A percentile compares a stretch with the other conserved stretches of the same genome.
Conservation (phyloP, 257 asterid genomes). For the Solanum bulbocastanum region DNA sequence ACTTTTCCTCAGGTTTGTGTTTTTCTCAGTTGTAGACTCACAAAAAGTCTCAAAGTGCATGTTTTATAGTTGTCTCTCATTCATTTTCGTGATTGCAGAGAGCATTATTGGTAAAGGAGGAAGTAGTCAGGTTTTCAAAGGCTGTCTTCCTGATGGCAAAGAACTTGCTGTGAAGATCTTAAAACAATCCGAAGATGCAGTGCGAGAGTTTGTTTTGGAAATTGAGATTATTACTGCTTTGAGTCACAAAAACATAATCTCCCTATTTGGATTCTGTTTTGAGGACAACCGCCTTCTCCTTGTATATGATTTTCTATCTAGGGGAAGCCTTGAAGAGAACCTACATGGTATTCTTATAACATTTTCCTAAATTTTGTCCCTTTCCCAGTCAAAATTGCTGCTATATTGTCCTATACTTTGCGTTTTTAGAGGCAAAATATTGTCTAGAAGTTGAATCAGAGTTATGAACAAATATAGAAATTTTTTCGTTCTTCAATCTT, state of each 20-base stretch:
- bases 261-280: constrained; percentile 87
- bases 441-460: neutral
- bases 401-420: neutral
- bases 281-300: constrained; percentile 63
- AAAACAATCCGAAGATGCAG: constrained; percentile 60
- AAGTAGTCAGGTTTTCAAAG: constrained; percentile 79
- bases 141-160: constrained; percentile 76
- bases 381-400: neutral
- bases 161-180: constrained; percentile 91
- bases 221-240: constrained; percentile 77
- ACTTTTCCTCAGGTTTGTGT: neutral
- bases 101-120: constrained; percentile 94
- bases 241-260: constrained; percentile 82
- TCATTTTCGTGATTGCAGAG: constrained; percentile 27
- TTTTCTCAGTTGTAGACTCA: neutral
- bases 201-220: constrained; percentile 71
- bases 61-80: neutral
- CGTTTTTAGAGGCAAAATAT: neutral
- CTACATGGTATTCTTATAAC: constrained; percentile 53
- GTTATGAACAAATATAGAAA: neutral
- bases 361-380: neutral
- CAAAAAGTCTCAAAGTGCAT: neutral
- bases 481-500: neutral
- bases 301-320: constrained; percentile 77
- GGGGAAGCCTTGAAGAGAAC: constrained; percentile 99